phyloP scores from a whole-genome alignment of 1,284 basidiomycete species.

The Rhizopogon parksii region DNA sequence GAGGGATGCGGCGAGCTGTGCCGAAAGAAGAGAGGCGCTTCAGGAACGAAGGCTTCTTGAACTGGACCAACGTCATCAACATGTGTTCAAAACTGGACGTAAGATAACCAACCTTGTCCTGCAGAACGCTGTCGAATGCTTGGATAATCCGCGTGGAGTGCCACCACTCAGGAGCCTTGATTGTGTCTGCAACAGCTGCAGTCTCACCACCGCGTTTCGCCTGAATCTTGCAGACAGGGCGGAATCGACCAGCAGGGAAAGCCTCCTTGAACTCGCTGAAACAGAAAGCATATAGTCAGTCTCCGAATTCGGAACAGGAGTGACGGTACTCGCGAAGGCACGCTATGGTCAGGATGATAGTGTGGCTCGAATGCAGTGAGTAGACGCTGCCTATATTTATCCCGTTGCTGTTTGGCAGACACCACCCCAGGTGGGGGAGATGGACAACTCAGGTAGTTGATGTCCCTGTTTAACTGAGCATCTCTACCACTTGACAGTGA shows the following conservation, averaged over 20 bases:
- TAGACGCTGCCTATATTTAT: slow-evolving; percentile 75
- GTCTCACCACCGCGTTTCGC: slow-evolving; percentile 76
- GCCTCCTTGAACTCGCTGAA: slow-evolving; percentile 88
- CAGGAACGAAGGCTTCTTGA: slow-evolving; percentile 83
- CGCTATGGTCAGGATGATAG: slow-evolving; percentile 76
- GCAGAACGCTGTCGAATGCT: slow-evolving; percentile 82
- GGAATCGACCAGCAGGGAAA: slow-evolving; percentile 85
- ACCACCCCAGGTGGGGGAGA: slow-evolving; percentile 77
- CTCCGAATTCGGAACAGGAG: slow-evolving; percentile 5
- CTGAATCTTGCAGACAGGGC: slow-evolving; percentile 77
- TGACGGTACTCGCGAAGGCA: slow-evolving; percentile 51
- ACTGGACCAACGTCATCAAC: slow-evolving; percentile 37
- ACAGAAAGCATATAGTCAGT: slow-evolving; percentile 5
- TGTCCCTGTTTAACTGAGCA: slow-evolving; percentile 56
- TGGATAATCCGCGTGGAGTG: slow-evolving; percentile 82
- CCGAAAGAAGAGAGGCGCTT: slow-evolving; percentile 80
- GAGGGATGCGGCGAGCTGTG: slow-evolving; percentile 61
- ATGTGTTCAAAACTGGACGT: slow-evolving; percentile 8
- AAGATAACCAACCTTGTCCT: slow-evolving; percentile 61
- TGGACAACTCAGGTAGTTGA: slow-evolving; percentile 82
- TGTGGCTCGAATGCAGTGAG: slow-evolving; percentile 75
- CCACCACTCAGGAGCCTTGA: slow-evolving; percentile 90
- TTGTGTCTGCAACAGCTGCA: slow-evolving; percentile 74
- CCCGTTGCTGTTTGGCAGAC: slow-evolving; percentile 75
- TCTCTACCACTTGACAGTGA: neutral